These are phyloP conservation scores for Tricholoma bakamatsutake DNA, from an alignment of 768 basidiomycete species.

Conservation along the genomic window DNA sequence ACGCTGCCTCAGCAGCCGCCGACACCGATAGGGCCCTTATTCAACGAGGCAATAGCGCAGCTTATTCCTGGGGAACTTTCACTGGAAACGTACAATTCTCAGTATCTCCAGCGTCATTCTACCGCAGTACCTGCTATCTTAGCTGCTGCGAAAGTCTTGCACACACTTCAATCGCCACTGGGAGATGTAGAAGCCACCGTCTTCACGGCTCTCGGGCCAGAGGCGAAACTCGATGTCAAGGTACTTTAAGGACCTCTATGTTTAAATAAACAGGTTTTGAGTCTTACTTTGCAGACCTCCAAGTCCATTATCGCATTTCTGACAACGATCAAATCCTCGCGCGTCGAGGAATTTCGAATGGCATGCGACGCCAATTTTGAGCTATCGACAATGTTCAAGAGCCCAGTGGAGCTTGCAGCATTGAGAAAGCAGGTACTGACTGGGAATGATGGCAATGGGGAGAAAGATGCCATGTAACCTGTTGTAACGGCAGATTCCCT, in stretches of 20 bases:
- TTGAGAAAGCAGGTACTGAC: conserved; percentile 26
- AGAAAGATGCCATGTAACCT: conserved; percentile 8
- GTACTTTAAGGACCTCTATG: conserved; percentile 25
- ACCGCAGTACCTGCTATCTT: conserved; percentile 48
- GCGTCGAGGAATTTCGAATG: conserved; percentile 55
- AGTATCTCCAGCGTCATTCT: conserved; percentile 65
- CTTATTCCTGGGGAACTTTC: conserved; percentile 55
- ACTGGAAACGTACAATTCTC: conserved; percentile 64
- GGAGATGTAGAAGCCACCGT: conserved; percentile 58
- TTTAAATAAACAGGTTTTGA: not conserved
- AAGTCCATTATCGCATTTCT: conserved; percentile 45
- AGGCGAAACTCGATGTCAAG: conserved; percentile 38
- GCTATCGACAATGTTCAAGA: conserved; percentile 65
- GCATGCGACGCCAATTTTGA: conserved; percentile 49
- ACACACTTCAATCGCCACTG: conserved; percentile 37
- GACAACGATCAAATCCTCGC: conserved; percentile 39
- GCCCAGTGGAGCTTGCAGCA: conserved; percentile 39
- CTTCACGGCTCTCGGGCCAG: conserved; percentile 42
- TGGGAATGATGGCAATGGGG: conserved; percentile 6
- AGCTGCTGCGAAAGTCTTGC: conserved; percentile 55
- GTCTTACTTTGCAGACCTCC: conserved; percentile 40
- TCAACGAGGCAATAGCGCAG: conserved; percentile 40
- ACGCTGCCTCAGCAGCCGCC: conserved; percentile 37
- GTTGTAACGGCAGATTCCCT: too few species aligned
- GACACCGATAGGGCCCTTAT: conserved; percentile 41